Base-by-base conservation (phyloP, 2,329 filamentous ascomycete genomes). In the Pseudofabraea citricarpa region DNA sequence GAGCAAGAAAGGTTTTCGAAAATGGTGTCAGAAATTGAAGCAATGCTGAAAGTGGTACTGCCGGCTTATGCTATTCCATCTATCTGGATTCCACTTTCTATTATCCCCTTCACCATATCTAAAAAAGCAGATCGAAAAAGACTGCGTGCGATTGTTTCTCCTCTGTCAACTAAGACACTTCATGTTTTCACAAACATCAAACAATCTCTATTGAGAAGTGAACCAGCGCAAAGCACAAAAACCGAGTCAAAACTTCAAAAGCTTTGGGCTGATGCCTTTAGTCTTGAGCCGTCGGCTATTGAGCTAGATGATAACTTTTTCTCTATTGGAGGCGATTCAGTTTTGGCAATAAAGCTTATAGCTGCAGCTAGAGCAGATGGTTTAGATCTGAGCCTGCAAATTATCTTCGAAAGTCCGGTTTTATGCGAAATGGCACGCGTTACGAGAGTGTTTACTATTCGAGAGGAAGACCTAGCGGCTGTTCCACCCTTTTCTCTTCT, bases 331-430 rank as follows among this genome's bases (percentile, higher is more conserved):
- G 39, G 39, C n/a, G 39, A 41, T 13, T 41, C 60, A 0, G 41
- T 64, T 0, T 29, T 44, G 8, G 59, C 60, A 2, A 68, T 66
- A 54, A 69, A 66, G 31, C 48, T 75, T 4, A 70, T 74, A 0
- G 66, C 71, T 21, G 59, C 38, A 13, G 43, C 48, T 24, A 43
- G 46, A n/a, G 16, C n/a, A 35, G 20, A 22, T 5, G 24, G 29
- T 18, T 21, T 68, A 29, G 54, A 57, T 18, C 51, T 69, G 31
- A 64, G 62, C 8, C 63, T 67, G 31, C 62, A 62, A 4, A 64
- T 66, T 50, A 62, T 66, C 20, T 68, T 68, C 56, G 57, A 58
- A 39, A 63, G 64, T 37, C 44, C 44, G 12, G 24, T 46, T 19
- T 37, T 46, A 12, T 40, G 12, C 16, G 36, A 46, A 22, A 48